These are phyloP conservation scores for Handroanthus guayacan DNA, from an alignment of 257 asterid genomes.

Conservation along the genomic window DNA sequence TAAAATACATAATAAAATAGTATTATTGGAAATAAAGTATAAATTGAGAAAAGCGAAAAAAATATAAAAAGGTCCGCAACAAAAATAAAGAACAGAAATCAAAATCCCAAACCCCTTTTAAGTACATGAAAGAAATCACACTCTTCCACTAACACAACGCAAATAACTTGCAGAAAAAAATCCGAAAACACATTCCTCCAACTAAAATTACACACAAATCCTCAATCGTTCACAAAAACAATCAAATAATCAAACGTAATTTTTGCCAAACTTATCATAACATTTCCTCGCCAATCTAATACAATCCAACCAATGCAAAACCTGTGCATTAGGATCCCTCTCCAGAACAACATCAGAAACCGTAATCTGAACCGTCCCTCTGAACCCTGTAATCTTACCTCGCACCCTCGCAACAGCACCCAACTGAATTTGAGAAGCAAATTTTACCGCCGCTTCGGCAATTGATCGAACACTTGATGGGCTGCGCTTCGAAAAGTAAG, in stretches of 20 bases:
- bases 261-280: conserved; percentile 32
- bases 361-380: conserved; percentile 70
- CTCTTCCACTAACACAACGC: too few relatives aligned
- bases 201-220: neutral
- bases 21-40: too few relatives aligned
- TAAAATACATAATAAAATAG: too few relatives aligned
- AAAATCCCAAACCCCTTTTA: too few relatives aligned
- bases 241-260: conserved; percentile 24
- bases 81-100: too few relatives aligned
- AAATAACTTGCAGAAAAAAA: too few relatives aligned
- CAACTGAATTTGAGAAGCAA: conserved; percentile 58
- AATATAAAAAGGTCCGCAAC: too few relatives aligned
- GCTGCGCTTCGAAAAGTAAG: conserved; percentile 61
- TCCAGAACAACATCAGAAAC: conserved; percentile 74
- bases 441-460: conserved; percentile 53
- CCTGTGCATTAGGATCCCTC: conserved; percentile 77
- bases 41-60: too few relatives aligned
- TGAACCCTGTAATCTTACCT: conserved; percentile 64
- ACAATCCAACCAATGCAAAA: conserved; percentile 67
- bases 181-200: neutral
- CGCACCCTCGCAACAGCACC: conserved; percentile 80
- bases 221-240: neutral
- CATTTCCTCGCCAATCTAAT: conserved; percentile 46
- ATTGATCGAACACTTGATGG: conserved; percentile 78
- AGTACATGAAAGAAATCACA: too few relatives aligned